These are phyloP conservation scores for Dalbergia oliveri DNA, from an alignment of 306 rosid species.

Conservation along the genomic window DNA sequence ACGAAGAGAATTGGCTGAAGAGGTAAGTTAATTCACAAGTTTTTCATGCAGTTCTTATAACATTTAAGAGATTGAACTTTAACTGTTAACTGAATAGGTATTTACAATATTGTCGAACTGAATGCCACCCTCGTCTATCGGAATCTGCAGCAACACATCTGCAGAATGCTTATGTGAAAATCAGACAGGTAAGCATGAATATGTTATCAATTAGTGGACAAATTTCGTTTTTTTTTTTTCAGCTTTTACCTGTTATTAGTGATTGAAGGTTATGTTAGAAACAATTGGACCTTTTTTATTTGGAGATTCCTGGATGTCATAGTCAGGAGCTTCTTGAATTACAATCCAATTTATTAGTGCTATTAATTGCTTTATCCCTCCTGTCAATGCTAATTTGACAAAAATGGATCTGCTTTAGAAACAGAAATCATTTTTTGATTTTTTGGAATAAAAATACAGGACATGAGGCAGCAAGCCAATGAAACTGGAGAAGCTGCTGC, in stretches of 20 bases:
- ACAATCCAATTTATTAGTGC: neutral
- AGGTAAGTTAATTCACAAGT: constrained; percentile 59
- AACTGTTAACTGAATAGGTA: constrained; percentile 67
- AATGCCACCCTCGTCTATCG: constrained; percentile 85
- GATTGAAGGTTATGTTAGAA: constrained; percentile 14
- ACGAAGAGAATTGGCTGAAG: constrained; percentile 96
- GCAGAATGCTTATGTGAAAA: constrained; percentile 85
- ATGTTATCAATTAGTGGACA: constrained; percentile 27
- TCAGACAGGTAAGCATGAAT: constrained; percentile 86
- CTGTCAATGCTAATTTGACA: constrained; percentile 18
- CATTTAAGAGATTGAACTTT: constrained; percentile 39
- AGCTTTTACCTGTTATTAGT: constrained; percentile 27
- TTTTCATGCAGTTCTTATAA: constrained; percentile 27
- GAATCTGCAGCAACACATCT: constrained; percentile 78
- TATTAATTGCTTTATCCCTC: neutral
- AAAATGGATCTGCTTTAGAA: neutral
- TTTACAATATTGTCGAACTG: constrained; percentile 81
- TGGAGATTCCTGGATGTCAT: neutral
- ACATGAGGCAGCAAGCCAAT: constrained; percentile 96
- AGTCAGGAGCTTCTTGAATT: constrained; percentile 19
- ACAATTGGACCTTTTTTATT: neutral
- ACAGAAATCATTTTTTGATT: constrained; percentile 20
- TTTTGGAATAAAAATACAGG: constrained; percentile 53
- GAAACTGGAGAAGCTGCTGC: constrained; percentile 94
- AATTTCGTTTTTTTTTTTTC: constrained; percentile 24